A percentile compares a stretch with the other conserved stretches of the same genome.
Conservation (phyloP, 371 early-diverging fungal genomes). For the Mortierella sp. region DNA sequence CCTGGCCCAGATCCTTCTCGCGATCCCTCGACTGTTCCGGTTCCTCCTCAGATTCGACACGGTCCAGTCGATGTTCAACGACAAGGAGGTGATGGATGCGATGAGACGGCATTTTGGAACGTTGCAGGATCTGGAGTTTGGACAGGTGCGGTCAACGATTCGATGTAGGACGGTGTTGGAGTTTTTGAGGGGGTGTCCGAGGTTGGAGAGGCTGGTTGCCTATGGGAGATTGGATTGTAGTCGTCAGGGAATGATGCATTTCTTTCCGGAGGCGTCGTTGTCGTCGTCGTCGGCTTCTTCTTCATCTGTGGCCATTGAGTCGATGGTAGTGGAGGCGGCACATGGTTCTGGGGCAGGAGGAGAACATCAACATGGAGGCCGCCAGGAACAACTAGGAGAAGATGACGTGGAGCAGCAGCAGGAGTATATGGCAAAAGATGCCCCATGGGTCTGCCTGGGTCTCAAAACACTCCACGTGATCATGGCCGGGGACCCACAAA, state of each 20-base stretch:
- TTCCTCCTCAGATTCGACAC: conserved; percentile 16
- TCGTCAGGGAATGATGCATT: not conserved
- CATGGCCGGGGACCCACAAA: conserved; percentile 10
- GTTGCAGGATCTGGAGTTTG: conserved; percentile 22
- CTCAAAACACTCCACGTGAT: conserved; percentile 19
- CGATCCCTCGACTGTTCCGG: not conserved
- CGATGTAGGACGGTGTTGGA: conserved; percentile 11
- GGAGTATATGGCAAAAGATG: not conserved
- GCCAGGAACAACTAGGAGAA: not conserved
- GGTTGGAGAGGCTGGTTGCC: conserved; percentile 16
- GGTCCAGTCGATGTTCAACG: conserved; percentile 17
- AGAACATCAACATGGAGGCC: not conserved
- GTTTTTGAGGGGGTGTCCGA: conserved; percentile 17
- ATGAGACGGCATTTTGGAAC: conserved; percentile 15
- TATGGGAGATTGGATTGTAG: conserved; percentile 20
- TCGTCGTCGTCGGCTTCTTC: not conserved
- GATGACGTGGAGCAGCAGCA: not conserved
- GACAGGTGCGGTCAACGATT: conserved; percentile 6
- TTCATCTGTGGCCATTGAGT: too few species aligned
- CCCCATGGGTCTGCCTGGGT: conserved; percentile 26
- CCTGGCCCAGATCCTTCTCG: conserved; percentile 8
- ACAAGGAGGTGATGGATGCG: conserved; percentile 12
- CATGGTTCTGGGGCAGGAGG: not conserved
- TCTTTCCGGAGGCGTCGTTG: not conserved
- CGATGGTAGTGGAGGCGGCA: too few species aligned